A percentile compares a stretch with the other conserved stretches of the same genome.
Conservation (phyloP, 139 green algal genomes). For the Nannochloris sp. region DNA sequence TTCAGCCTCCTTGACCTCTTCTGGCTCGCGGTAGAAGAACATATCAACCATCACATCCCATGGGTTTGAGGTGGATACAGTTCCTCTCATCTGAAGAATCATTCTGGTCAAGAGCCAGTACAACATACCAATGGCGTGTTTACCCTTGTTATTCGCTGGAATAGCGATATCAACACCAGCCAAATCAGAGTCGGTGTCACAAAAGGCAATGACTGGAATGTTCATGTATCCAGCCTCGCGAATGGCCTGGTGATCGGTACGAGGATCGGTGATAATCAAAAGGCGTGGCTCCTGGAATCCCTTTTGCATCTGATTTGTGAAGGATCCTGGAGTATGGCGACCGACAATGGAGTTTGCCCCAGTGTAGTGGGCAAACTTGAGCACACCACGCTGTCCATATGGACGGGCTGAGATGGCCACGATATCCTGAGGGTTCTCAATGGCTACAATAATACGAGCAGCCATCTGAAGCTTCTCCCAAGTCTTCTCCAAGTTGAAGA, state of each 20-base stretch:
- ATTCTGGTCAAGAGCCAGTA: slow-evolving; percentile 96
- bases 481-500: slow-evolving; percentile 98
- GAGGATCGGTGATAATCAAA: slow-evolving; percentile 90
- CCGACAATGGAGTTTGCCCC: slow-evolving; percentile 85
- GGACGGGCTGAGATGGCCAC: slow-evolving; percentile 76
- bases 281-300: slow-evolving; percentile 94
- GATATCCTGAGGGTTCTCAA: slow-evolving; percentile 90
- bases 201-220: slow-evolving; percentile 99
- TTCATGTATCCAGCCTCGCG: slow-evolving; percentile 96
- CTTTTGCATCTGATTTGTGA: slow-evolving; percentile 99
- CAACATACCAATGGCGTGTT: slow-evolving; percentile 90
- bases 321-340: slow-evolving; percentile 97
- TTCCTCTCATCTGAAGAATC: slow-evolving; percentile 96
- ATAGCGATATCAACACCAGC: slow-evolving; percentile 96
- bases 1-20: slow-evolving; percentile 54
- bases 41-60: slow-evolving; percentile 98
- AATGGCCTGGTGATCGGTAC: slow-evolving; percentile 93
- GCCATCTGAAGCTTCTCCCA: slow-evolving; percentile 99
- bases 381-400: slow-evolving; percentile 92
- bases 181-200: slow-evolving; percentile 90
- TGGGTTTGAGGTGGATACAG: slow-evolving; percentile 49
- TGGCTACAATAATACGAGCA: slow-evolving; percentile 93
- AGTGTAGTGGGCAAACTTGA: slow-evolving; percentile 99
- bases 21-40: slow-evolving; percentile 96
- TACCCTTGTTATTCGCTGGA: slow-evolving; percentile 99